Conservation (phyloP, 257 asterid species). For the Thymus quinquecostatus region DNA sequence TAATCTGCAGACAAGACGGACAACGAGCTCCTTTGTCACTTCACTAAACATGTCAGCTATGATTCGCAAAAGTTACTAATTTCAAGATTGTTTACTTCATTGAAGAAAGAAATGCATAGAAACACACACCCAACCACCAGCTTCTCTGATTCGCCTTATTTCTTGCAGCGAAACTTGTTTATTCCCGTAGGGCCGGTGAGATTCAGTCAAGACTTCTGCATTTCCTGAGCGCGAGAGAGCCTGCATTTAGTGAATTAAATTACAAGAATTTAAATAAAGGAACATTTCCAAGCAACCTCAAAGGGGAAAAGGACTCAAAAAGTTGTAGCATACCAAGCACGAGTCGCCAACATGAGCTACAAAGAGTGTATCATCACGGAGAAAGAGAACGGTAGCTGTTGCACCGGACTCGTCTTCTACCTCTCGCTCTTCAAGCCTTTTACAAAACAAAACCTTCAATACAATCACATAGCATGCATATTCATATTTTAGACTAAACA, state of each 20-base stretch:
- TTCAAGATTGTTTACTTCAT: neutral
- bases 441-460: constrained; percentile 78
- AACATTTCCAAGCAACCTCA: neutral
- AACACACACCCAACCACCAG: constrained; percentile 97
- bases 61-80: neutral
- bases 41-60: neutral
- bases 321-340: constrained; percentile 57
- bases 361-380: constrained; percentile 57
- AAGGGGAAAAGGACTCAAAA: neutral
- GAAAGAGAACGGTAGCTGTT: constrained; percentile 80
- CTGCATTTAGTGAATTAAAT: constrained; percentile 40
- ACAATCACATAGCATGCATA: constrained; percentile 48
- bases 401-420: constrained; percentile 87
- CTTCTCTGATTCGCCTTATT: constrained; percentile 76
- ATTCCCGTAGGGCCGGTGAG: constrained; percentile 94
- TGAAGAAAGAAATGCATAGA: constrained; percentile 16
- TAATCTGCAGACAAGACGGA: constrained; percentile 52
- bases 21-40: constrained; percentile 16
- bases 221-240: constrained; percentile 80
- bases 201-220: constrained; percentile 62
- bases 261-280: neutral
- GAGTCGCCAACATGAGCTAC: constrained; percentile 94
- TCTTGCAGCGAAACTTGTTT: constrained; percentile 66
- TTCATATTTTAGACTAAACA: constrained; percentile 40
- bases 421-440: constrained; percentile 79